Base-by-base conservation (phyloP, 202 grass and related monocot species). In the Carex arenaria region DNA sequence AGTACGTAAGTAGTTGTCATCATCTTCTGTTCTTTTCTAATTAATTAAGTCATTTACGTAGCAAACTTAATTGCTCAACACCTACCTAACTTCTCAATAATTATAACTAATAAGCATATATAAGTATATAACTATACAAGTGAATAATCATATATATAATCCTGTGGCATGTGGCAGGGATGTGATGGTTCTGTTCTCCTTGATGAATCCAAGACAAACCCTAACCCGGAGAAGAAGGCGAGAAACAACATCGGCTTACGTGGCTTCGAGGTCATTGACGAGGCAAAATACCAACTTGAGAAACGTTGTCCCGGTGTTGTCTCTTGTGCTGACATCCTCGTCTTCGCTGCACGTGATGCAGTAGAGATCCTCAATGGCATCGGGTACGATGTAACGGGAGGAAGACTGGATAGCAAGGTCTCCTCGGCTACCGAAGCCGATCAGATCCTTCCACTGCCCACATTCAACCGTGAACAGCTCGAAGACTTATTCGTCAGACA, bases 131-230 rank as follows among this genome's bases (percentile, higher is more conserved):
- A 34, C 32, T 34, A 34, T 3, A 34, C 3, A 7, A 10, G 43
- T 47, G 9, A 10, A 47, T 47, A 47, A 47, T 47, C 43, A 10
- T 47, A 47, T 47, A 10, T 47, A 47, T 10, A 10, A 47, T 47
- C 9, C 43, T 9, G 9, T 47, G 43, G 43, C 9, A 10, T 59
- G 55, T 7, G 4, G 18, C 67, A 93, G 91, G 89, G 91, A 7
- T 93, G 91, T 5, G 91, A 93, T 34, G 88, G 82, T 1, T 94
- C 89, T 0, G 76, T 91, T 5, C 85, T 91, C 15, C 85, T 94
- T 1, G 83, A 91, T 67, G 54, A 82, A 10, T 87, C 85, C 10
- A 18, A 43, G 36, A 13, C 13, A 13, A 84, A 91, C 84, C 67
- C 76, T 7, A 8, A 19, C 19, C 81, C 87, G 2, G 92, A 94